Conservation (phyloP, 179 eudicot species). For the Beta macrorhiza region DNA sequence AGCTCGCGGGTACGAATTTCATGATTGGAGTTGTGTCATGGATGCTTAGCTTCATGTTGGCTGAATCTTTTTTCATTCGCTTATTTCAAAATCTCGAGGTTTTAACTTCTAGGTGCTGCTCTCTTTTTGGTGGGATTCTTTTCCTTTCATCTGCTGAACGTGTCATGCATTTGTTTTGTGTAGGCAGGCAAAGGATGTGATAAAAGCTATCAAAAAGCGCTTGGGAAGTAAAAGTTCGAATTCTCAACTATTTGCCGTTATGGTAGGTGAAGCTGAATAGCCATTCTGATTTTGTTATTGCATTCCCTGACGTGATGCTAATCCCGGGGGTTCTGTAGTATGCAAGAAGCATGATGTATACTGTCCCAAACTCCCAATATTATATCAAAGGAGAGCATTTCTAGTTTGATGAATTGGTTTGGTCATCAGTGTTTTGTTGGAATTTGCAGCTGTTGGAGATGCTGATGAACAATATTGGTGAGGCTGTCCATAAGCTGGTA, state of each 20-base stretch:
- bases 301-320: constrained; percentile 2
- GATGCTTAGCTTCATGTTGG: background rate
- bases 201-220: constrained; percentile 81
- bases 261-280: constrained; percentile 48
- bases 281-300: constrained; percentile 5
- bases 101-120: background rate
- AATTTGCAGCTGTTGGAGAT: constrained; percentile 76
- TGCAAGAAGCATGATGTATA: background rate
- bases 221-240: constrained; percentile 67
- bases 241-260: constrained; percentile 72
- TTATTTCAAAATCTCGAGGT: background rate
- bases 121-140: background rate
- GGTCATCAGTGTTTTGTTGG: constrained; percentile 14
- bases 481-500: constrained; percentile 83
- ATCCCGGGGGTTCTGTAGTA: background rate
- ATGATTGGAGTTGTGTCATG: background rate
- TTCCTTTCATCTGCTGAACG: constrained; percentile 11
- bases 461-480: constrained; percentile 93
- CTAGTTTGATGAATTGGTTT: constrained; percentile 13
- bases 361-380: background rate
- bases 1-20: background rate
- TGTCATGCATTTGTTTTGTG: constrained; percentile 27
- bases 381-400: background rate
- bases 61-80: background rate
- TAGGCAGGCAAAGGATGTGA: constrained; percentile 85